Evolutionary conservation across 2,329 filamentous ascomycete species (phyloP), one percentile per base, ranked within the genome.

Genomic region (Pyrenophora tritici-repentis): DNA sequence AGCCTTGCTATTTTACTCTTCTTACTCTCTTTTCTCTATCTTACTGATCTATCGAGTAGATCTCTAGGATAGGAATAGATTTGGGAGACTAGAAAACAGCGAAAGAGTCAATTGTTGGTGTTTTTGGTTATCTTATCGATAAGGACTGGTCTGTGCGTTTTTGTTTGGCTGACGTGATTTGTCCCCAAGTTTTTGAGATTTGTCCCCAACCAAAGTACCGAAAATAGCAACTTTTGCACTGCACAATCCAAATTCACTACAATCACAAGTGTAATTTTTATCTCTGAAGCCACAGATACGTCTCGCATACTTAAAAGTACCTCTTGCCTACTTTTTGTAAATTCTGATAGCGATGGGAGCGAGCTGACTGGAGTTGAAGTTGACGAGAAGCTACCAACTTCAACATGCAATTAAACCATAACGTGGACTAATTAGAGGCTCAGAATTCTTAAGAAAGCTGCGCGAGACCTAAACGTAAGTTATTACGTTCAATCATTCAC

Each of bases 161-260:
- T n/a, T n/a, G n/a, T n/a, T n/a, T n/a, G 34, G 42, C 26, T 45
- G 14, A n/a, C 16, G 22, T 18, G 43, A 46, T 47, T 39, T 26
- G 24, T 26, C 24, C 9, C 24, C 9, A 7, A 8, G 24, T 26
- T 26, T 26, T 26, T 26, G 9, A 26, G 24, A 26, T 26, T 26
- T 47, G 44, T 47, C 43, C 43, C 43, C 43, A 17, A 14, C 43
- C 20, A 38, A 48, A 48, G 38, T 48, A 48, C 38, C 38, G 38
- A 31, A 48, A 42, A 48, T 48, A 16, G 38, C 38, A 48, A 24
- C 45, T 48, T 16, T 48, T 48, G 38, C 38, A 38, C 45, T 48
- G 20, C 38, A 32, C 43, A 40, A 22, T 40, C 13, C 43, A 47
- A 47, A 22, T 39, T 13, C 36, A 40, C 43, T 16, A 17, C 38